Conservation (phyloP, 2,329 filamentous ascomycete species). For the Arthrobotrys iridis region DNA sequence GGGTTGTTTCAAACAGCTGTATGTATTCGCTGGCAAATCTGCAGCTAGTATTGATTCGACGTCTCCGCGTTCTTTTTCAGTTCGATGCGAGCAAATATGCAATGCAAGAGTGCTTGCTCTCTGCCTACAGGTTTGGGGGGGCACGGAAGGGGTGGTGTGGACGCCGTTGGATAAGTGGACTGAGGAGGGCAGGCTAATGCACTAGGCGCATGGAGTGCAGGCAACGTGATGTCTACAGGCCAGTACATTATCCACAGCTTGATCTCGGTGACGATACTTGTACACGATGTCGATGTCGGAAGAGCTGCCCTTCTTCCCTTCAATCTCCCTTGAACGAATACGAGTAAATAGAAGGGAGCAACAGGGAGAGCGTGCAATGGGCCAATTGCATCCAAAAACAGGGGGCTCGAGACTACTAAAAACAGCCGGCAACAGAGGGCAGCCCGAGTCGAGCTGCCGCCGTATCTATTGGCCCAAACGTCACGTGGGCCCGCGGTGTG, state of each 20-base stretch:
- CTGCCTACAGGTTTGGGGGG: background rate
- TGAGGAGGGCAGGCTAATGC: conserved; percentile 19
- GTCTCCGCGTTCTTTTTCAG: conserved; percentile 50
- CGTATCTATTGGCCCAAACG: too few relatives aligned
- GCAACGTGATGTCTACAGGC: conserved; percentile 47
- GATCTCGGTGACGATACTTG: background rate
- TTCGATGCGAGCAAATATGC: conserved; percentile 42
- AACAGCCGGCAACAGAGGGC: background rate
- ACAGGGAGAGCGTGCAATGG: too few relatives aligned
- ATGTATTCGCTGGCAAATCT: conserved; percentile 55
- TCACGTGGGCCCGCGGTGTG: conserved; percentile 30
- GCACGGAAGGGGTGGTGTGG: conserved; percentile 10
- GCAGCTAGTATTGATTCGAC: conserved; percentile 39
- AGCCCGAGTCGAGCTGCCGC: conserved; percentile 1
- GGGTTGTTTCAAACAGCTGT: conserved; percentile 54
- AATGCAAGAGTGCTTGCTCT: conserved; percentile 6
- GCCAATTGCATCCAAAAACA: too few relatives aligned
- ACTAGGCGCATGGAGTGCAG: conserved; percentile 51
- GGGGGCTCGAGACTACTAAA: background rate
- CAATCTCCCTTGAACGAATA: background rate
- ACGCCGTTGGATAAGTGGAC: conserved; percentile 24
- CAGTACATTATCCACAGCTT: background rate
- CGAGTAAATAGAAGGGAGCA: background rate
- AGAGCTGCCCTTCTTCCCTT: conserved; percentile 9
- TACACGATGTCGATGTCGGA: background rate